Base-by-base conservation (phyloP, 2,329 filamentous ascomycete genomes). In the Beauveria asiatica region DNA sequence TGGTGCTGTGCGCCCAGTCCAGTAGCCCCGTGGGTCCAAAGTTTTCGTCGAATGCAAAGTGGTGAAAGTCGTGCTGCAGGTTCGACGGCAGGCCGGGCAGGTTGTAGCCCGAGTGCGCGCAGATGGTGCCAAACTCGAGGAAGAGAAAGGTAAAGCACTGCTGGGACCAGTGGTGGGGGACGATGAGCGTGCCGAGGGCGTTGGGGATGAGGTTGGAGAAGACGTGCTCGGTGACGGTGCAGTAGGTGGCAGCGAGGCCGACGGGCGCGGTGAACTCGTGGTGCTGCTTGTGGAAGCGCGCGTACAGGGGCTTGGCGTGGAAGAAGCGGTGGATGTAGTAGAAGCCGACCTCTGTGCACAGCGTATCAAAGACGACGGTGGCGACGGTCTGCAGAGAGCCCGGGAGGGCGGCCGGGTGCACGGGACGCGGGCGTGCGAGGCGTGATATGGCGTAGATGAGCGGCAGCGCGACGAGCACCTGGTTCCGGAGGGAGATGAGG, bases 221-320 rank as follows among this genome's bases (percentile, higher is more conserved):
- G 3, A 82, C 62, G 64, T 81, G 78, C 67, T 82, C 80, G 39
- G 78, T 63, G 1, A 78, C 77, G 63, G 80, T 79, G 1, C 78
- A 78, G 62, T 80, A 82, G 61, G 81, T 77, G 1, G 79, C 75
- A 0, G 80, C 74, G 3, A 82, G 68, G 0, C 78, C 76, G 3
- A 83, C 74, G 2, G 79, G 80, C 1, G 79, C 78, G 0, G 75
- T 77, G 69, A 81, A 82, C 30, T 70, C 70, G 70, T 83, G 80
- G 66, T 83, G 80, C 44, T 71, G 71, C 61, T 81, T 81, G 70
- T 82, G 80, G 63, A 82, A 75, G 33, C 64, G 64, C 13, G 67
- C 65, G 71, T 82, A 82, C 10, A 80, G 66, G 10, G 57, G 61
- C 1, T 73, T 76, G 9, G 70, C 66, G 67, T 82, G 80, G 19